Percentiles rank a stretch among this genome's conserved stretches.
phyloP scores from a whole-genome alignment of 768 basidiomycete genomes.

The Termitomyces sp. region DNA sequence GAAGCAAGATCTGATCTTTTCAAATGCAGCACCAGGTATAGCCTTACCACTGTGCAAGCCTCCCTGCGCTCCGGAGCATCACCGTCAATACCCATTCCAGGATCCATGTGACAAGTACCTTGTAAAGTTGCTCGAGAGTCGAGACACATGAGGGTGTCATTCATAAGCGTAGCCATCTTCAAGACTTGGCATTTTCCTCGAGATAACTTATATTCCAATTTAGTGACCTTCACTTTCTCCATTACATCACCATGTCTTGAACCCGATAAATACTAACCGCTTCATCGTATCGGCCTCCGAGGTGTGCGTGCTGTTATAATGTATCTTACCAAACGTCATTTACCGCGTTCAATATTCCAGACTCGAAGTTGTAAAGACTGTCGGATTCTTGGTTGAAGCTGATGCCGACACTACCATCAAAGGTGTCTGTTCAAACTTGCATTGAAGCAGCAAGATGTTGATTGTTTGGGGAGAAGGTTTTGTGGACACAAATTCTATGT shows the following conservation, averaged over 20 bases:
- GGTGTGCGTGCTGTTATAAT: slow-evolving; percentile 39
- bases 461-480: slow-evolving; percentile 51
- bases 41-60: slow-evolving; percentile 29
- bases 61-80: slow-evolving; percentile 43
- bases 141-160: slow-evolving; percentile 34
- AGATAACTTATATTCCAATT: slow-evolving; percentile 40
- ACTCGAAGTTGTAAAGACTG: slow-evolving; percentile 44
- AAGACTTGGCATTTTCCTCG: slow-evolving; percentile 39
- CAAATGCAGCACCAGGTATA: slow-evolving; percentile 35
- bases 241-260: slow-evolving; percentile 29
- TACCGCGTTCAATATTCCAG: slow-evolving; percentile 39
- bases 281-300: slow-evolving; percentile 47
- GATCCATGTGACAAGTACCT: slow-evolving; percentile 24
- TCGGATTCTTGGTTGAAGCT: slow-evolving; percentile 46
- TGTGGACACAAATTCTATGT: slow-evolving; percentile 38
- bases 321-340: slow-evolving; percentile 42
- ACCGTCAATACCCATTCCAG: slow-evolving; percentile 31
- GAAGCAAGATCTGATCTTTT: slow-evolving; percentile 39
- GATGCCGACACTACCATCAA: slow-evolving; percentile 38
- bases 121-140: slow-evolving; percentile 37
- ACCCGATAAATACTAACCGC: slow-evolving; percentile 27
- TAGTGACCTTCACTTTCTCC: slow-evolving; percentile 41
- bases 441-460: slow-evolving; percentile 46
- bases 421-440: slow-evolving; percentile 3
- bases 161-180: slow-evolving; percentile 28